Evolutionary conservation across 2,329 filamentous ascomycete species (phyloP).

Genomic region (Ophiocordyceps polyrhachis-furcata): DNA sequence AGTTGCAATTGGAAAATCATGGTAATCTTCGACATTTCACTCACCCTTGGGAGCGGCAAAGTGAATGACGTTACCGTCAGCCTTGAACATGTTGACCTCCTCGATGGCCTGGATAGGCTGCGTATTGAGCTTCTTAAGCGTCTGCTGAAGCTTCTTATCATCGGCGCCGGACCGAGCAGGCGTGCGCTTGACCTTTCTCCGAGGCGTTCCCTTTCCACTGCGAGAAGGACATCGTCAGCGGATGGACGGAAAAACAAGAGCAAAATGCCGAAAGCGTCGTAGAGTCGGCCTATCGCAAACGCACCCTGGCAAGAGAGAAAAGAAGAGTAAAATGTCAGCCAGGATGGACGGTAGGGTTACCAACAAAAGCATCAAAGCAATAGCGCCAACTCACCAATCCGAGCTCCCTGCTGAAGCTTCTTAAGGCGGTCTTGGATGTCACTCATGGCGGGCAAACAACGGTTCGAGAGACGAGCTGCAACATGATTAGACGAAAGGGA

Average conservation of each 20-base stretch:
- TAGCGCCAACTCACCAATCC: slow-evolving; percentile 43
- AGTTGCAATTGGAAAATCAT: neutral
- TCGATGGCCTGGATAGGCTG: slow-evolving; percentile 99
- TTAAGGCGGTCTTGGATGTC: slow-evolving; percentile 40
- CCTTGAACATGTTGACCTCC: slow-evolving; percentile 99
- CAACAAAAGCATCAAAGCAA: too few relatives aligned
- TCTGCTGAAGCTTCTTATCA: slow-evolving; percentile 97
- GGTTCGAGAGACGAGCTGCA: slow-evolving; percentile 6
- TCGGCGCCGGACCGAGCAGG: slow-evolving; percentile 84
- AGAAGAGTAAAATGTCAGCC: too few relatives aligned
- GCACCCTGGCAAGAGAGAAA: slow-evolving; percentile 15
- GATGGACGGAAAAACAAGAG: too few relatives aligned
- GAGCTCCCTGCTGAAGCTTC: slow-evolving; percentile 34
- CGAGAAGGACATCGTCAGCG: slow-evolving; percentile 10
- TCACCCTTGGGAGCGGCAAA: slow-evolving; percentile 94
- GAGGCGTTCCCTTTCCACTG: slow-evolving; percentile 91
- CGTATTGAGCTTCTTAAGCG: slow-evolving; percentile 98
- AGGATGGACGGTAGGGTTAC: too few relatives aligned
- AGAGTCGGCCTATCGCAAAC: slow-evolving; percentile 5
- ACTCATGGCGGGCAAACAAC: slow-evolving; percentile 24
- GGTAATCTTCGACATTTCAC: slow-evolving; percentile 12
- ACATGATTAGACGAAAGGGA: neutral
- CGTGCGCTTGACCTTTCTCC: slow-evolving; percentile 96
- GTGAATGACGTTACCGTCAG: slow-evolving; percentile 98
- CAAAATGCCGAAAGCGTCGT: too few relatives aligned